Evolutionary conservation across 1,284 basidiomycete species (phyloP), one percentile per base, ranked within the genome.

Genomic region (Lignosus rhinocerotis): DNA sequence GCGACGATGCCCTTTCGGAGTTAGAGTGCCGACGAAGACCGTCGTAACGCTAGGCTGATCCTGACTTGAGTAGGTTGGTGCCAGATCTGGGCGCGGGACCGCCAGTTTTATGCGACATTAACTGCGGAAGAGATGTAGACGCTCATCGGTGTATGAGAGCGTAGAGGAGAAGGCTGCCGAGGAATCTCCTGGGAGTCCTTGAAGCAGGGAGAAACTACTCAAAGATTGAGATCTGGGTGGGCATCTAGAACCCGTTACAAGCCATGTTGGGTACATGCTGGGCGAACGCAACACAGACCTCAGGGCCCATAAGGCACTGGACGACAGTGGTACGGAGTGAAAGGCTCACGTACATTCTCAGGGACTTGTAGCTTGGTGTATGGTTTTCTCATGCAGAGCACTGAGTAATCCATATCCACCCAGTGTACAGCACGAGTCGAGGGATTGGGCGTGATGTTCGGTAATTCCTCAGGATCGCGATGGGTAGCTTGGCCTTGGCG

Each of bases 81-180:
- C 55, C 49, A 49, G 12, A 51, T 53, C 16, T 14, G 46, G 44
- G 10, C 16, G 8, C 55, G 42, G 31, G 38, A 19, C 44, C 55
- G 50, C 55, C 55, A 53, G 50, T 30, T 61, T 59, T 57, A 33
- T 41, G 59, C 62, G 57, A 64, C 19, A 59, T 64, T 64, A 61
- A 59, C 41, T 56, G 50, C 25, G 38, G 62, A 57, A 58, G 44
- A 17, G n/a, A 47, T 36, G 55, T 12, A 25, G 51, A 16, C 33
- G 33, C 44, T 44, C 34, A 47, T 33, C 6, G 30, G 17, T 41
- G 45, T 46, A 38, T 30, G 44, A 32, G 25, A 53, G 47, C 41
- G 34, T 31, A 31, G 36, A 52, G 30, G 55, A 39, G 54, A 42
- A 19, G 32, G 44, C 16, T 43, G 51, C 62, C 62, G 62, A 64